phyloP scores from a whole-genome alignment of 768 basidiomycete genomes.

The Amylocystis lapponica region DNA sequence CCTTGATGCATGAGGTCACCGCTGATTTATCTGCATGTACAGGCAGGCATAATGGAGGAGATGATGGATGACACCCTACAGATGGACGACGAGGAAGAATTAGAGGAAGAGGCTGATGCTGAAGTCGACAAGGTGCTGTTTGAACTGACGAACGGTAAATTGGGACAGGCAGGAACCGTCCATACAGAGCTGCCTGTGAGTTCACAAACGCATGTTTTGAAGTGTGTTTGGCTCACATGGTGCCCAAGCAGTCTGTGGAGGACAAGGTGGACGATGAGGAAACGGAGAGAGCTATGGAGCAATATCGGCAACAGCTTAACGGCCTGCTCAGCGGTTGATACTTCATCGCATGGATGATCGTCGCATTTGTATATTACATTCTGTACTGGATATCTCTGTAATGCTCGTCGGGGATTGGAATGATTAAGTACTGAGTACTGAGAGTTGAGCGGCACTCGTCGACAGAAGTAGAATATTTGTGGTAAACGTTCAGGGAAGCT shows the following conservation, averaged over 20 bases:
- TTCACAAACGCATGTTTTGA: slow-evolving; percentile 13
- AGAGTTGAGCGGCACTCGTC: too few species aligned
- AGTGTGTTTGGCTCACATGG: neutral
- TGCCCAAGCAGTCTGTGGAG: slow-evolving; percentile 44
- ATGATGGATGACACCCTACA: slow-evolving; percentile 95
- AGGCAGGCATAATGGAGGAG: slow-evolving; percentile 98
- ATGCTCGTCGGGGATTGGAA: too few species aligned
- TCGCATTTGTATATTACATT: neutral
- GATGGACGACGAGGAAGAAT: slow-evolving; percentile 88
- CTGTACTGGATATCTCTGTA: neutral
- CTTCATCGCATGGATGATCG: neutral
- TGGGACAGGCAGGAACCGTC: slow-evolving; percentile 79
- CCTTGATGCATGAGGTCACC: slow-evolving; percentile 5
- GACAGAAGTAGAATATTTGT: too few species aligned
- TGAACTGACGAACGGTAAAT: slow-evolving; percentile 91
- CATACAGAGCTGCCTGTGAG: slow-evolving; percentile 72
- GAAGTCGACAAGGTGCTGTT: slow-evolving; percentile 97
- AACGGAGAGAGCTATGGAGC: slow-evolving; percentile 83
- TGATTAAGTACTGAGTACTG: too few species aligned
- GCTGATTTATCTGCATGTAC: neutral
- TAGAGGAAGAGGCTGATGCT: slow-evolving; percentile 94
- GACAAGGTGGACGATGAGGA: slow-evolving; percentile 72
- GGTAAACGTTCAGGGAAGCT: too few species aligned
- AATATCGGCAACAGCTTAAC: slow-evolving; percentile 84
- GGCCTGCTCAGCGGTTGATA: slow-evolving; percentile 63